Base-by-base conservation (phyloP, 768 basidiomycete species). In the Panellus pusillus region DNA sequence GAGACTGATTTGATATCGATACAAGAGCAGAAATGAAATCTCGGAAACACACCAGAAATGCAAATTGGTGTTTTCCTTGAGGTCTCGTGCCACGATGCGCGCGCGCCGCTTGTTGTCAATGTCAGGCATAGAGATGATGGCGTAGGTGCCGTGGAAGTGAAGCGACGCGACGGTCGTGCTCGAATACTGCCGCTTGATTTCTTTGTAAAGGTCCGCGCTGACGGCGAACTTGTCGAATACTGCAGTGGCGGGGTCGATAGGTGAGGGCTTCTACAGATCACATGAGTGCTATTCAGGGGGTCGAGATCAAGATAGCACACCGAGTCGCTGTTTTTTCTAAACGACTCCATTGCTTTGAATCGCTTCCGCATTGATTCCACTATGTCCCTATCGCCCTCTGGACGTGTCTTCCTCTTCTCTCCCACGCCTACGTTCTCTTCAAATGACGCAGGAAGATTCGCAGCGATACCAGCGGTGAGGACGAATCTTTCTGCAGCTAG, bases 71-170 rank as follows among this genome's bases (percentile, higher is more conserved):
- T 43, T 50, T 9, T 42, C 38, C 18, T 35, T 29, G 32, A 61
- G 47, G 24, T 58, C 53, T 42, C 56, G 49, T n/a, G 55, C 60
- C 9, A 58, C 56, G 9, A 8, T 9, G 2, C 50, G 52, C 28
- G 54, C 40, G 29, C 53, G 52, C 3, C 14, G 32, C 20, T 54
- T 55, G 46, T 61, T 57, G 53, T 61, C 49, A n/a, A 52, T 9
- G 1, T 36, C 41, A 7, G 56, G 60, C 6, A 40, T 2, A 35
- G 60, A 52, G 53, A 61, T 53, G 43, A 61, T 57, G 20, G 54
- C 45, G 47, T 61, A 57, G 0, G 60, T 61, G 12, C 49, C 60
- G 27, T 53, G 24, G 42, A 58, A 61, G 20, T 44, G 48, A 17
- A 57, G 20, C 4, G 50, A 40, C 20, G 29, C 24, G 48, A 4